phyloP scores from a whole-genome alignment of 2,329 filamentous ascomycete species.

The Colletotrichum lentis region DNA sequence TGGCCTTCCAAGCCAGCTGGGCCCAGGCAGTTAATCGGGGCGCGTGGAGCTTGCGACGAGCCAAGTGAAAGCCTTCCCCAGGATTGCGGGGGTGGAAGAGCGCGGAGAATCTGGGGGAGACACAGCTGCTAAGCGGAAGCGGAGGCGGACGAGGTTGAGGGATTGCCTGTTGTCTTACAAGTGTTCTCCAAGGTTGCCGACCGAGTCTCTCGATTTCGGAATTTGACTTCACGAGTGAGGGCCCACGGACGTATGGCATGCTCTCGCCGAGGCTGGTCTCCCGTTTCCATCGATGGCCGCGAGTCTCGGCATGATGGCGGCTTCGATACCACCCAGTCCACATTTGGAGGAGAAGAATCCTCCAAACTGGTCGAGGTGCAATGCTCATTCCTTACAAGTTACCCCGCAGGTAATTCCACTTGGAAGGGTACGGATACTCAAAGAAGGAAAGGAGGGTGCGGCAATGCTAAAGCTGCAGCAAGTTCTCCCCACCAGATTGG shows the following conservation, averaged over 20 bases:
- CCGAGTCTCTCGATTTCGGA: background rate
- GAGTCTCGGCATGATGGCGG: background rate
- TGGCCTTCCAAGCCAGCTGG: constrained; percentile 2
- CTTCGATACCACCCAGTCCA: constrained; percentile 30
- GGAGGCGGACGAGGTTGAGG: background rate
- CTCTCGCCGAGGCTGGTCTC: constrained; percentile 11
- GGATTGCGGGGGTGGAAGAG: constrained; percentile 29
- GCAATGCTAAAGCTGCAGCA: constrained; percentile 21
- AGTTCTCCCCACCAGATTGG: background rate
- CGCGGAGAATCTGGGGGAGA: constrained; percentile 31
- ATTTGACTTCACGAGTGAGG: background rate
- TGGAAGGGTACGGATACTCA: constrained; percentile 9
- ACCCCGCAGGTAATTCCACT: constrained; percentile 28
- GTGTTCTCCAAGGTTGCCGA: background rate
- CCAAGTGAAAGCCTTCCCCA: constrained; percentile 27
- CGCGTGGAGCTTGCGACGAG: constrained; percentile 22
- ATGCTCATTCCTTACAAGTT: constrained; percentile 17
- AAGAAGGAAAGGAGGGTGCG: constrained; percentile 15
- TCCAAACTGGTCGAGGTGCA: background rate
- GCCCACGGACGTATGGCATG: too few relatives aligned
- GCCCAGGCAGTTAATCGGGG: constrained; percentile 9
- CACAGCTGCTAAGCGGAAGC: background rate
- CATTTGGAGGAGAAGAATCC: constrained; percentile 31
- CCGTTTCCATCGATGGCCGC: background rate
- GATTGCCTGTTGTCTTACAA: background rate